Evolutionary conservation across 257 asterid species (phyloP), one percentile per base, ranked within the genome.

Genomic region (Plectranthus barbatus): DNA sequence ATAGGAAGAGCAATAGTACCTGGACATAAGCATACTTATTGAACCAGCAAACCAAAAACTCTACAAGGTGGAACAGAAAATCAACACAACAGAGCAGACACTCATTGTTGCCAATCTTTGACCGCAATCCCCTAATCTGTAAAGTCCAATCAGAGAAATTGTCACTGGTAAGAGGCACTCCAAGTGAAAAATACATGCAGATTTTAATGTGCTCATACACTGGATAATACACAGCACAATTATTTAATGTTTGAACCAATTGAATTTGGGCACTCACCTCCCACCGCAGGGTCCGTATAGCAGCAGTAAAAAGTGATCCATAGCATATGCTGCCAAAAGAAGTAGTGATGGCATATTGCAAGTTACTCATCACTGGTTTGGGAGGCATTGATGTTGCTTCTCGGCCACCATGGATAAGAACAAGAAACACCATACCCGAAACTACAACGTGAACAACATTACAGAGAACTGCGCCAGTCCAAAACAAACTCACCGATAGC

Each of bases 381-480:
- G 96, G 81, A 79, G 99, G 99, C 97, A 87, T 92, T 14, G 95
- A 77, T 23, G 71, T 76, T 67, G 91, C 86, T 73, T 81, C 91
- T 71, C 85, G 80, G 60, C 88, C 90, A 34, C 95, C 97, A 74
- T 92, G 95, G 67, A 80, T 79, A 31, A 92, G 96, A 64, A 85
- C 94, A 56, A 85, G 91, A 69, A 92, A 92, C 20, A 87, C 96
- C 87, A 85, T 90, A 48, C 99, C 99, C 9, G 99, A 92, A 19
- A 92, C 99, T 58, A 87, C 80, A 29, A 89, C 99, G 55, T 92
- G 96, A 49, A 92, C 87, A 21, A 85, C 72, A 66, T 92, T 92
- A 59, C 99, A 92, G 29, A 92, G 76, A 55, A 90, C 99, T 15
- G 99, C 99, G 60, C 99, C 99, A 13, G 96, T 92, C 99, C 99